A percentile compares a stretch with the other conserved stretches of the same genome.
These are phyloP conservation scores for Xylaria nigripes DNA, from an alignment of 495 filamentous ascomycete genomes.

Conservation along the genomic window DNA sequence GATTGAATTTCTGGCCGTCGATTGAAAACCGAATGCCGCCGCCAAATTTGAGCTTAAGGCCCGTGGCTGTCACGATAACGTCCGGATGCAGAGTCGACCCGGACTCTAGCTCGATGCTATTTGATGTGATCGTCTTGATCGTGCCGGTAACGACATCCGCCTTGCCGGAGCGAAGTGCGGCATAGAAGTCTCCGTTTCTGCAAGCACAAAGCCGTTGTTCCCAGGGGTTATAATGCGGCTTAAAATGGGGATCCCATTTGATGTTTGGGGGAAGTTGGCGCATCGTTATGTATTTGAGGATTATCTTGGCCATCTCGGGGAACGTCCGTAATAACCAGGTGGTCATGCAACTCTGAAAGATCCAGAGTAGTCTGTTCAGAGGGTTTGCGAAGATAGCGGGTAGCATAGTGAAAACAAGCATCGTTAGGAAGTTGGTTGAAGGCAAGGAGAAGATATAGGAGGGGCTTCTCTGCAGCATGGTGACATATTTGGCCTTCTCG, in stretches of 20 bases:
- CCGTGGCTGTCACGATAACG: conserved; percentile 71
- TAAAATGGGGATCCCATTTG: conserved; percentile 60
- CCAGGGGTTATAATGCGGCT: conserved; percentile 63
- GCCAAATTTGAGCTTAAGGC: conserved; percentile 51
- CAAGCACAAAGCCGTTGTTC: conserved; percentile 69
- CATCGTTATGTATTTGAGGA: conserved; percentile 37
- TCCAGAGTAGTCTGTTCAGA: not conserved
- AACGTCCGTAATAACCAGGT: conserved; percentile 30
- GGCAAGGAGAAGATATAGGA: conserved; percentile 50
- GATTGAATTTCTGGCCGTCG: conserved; percentile 46
- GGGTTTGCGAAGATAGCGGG: not conserved
- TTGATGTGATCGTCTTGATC: conserved; percentile 53
- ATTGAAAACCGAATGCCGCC: conserved; percentile 45
- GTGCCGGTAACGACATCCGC: conserved; percentile 56
- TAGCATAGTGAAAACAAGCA: conserved; percentile 3
- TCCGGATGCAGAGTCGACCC: conserved; percentile 56
- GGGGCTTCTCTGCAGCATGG: conserved; percentile 54
- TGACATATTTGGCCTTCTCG: conserved; percentile 41
- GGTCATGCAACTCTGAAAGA: not conserved
- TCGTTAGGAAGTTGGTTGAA: conserved; percentile 11
- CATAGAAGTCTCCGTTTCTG: conserved; percentile 67
- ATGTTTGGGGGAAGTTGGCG: conserved; percentile 48
- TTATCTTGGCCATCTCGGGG: conserved; percentile 41
- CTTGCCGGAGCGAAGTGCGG: conserved; percentile 48
- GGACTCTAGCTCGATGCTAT: conserved; percentile 49